Evolutionary conservation across 2,329 filamentous ascomycete genomes (phyloP).

Genomic region (Talaromyces sp.): DNA sequence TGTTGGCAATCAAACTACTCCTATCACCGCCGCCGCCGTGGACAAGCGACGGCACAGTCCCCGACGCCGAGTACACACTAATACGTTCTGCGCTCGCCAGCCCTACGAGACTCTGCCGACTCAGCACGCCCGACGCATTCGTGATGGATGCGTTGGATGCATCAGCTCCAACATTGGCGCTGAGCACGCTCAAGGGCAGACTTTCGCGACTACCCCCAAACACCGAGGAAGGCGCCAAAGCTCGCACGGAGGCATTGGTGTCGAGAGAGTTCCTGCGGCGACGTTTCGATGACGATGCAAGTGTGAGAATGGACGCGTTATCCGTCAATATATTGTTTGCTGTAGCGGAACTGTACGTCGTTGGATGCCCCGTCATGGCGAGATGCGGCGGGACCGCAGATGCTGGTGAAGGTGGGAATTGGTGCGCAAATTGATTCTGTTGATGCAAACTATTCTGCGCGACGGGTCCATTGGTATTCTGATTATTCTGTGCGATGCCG

Average conservation of each 20-base stretch:
- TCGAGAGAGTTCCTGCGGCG: slow-evolving; percentile 60
- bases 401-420: slow-evolving; percentile 55
- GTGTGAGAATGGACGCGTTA: slow-evolving; percentile 60
- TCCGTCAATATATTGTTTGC: slow-evolving; percentile 61
- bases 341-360: slow-evolving; percentile 56
- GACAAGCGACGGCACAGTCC: slow-evolving; percentile 53
- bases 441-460: slow-evolving; percentile 33
- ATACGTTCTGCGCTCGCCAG: slow-evolving; percentile 55
- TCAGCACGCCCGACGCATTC: slow-evolving; percentile 36
- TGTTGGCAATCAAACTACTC: slow-evolving; percentile 72
- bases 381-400: slow-evolving; percentile 59
- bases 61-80: slow-evolving; percentile 71
- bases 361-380: slow-evolving; percentile 46
- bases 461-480: slow-evolving; percentile 24
- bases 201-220: slow-evolving; percentile 62
- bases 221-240: slow-evolving; percentile 58
- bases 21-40: slow-evolving; percentile 64
- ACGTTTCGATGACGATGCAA: slow-evolving; percentile 61
- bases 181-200: slow-evolving; percentile 58
- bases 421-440: slow-evolving; percentile 54
- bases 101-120: slow-evolving; percentile 49
- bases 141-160: slow-evolving; percentile 39
- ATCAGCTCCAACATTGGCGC: slow-evolving; percentile 45
- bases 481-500: slow-evolving; percentile 23
- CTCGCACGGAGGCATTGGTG: slow-evolving; percentile 61